Evolutionary conservation across 2,329 filamentous ascomycete genomes (phyloP).

Genomic region (Thelonectria blattea): DNA sequence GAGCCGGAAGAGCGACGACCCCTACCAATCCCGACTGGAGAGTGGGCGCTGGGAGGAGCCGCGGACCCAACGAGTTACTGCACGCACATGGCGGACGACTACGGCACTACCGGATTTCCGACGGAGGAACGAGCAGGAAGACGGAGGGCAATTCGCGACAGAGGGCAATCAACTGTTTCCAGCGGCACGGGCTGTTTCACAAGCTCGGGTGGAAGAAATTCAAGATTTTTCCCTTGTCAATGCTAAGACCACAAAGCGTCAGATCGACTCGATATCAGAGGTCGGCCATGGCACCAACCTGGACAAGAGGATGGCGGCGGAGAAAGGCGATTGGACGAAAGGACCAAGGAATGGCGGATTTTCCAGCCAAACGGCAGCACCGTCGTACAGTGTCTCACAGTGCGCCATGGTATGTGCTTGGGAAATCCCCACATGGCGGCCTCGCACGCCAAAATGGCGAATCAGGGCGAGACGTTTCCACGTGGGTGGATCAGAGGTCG

Average conservation of each 20-base stretch:
- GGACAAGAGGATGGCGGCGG: constrained; percentile 26
- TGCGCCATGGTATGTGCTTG: constrained; percentile 12
- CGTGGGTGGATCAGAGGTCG: constrained; percentile 30
- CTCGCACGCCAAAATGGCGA: constrained; percentile 25
- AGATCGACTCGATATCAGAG: constrained; percentile 26
- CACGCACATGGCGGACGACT: constrained; percentile 32
- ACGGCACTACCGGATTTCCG: constrained; percentile 38
- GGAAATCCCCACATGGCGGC: constrained; percentile 21
- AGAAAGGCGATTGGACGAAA: constrained; percentile 24
- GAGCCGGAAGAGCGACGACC: constrained; percentile 35
- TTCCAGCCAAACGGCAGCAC: constrained; percentile 9
- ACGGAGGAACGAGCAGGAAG: constrained; percentile 21
- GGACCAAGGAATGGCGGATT: constrained; percentile 21
- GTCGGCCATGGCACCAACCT: constrained; percentile 25
- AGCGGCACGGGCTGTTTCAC: background rate
- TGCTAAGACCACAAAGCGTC: constrained; percentile 22
- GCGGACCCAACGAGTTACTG: constrained; percentile 27
- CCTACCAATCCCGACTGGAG: constrained; percentile 23
- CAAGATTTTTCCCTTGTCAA: constrained; percentile 11
- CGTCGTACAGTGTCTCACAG: constrained; percentile 28
- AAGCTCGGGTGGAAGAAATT: background rate
- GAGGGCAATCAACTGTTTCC: too few species aligned
- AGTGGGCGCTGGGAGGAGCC: constrained; percentile 25
- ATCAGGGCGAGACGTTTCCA: constrained; percentile 30
- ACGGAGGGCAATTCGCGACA: background rate